A percentile compares a stretch with the other conserved stretches of the same genome.
Evolutionary conservation across 345 rosid genomes (phyloP).

Genomic region (Pistacia atlantica): DNA sequence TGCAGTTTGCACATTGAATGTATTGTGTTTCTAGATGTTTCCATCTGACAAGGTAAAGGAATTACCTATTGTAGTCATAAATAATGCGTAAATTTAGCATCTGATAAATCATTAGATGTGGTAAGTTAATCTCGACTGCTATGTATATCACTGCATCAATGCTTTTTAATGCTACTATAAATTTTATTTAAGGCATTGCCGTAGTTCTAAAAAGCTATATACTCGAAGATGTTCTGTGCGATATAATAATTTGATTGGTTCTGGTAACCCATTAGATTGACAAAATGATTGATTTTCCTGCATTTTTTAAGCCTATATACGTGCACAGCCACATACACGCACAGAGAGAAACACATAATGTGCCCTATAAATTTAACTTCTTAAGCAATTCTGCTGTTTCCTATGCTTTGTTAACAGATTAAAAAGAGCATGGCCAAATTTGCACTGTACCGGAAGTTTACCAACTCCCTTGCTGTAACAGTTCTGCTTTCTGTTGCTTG

Average conservation of each 20-base stretch:
- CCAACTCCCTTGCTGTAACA: conserved; percentile 51
- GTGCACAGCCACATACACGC: background rate
- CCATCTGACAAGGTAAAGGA: background rate
- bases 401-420: conserved; percentile 30
- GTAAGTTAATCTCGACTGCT: background rate
- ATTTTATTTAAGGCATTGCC: background rate
- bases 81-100: conserved; percentile 1
- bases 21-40: background rate
- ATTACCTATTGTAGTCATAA: background rate
- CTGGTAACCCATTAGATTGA: background rate
- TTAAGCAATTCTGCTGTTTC: background rate
- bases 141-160: background rate
- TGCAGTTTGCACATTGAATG: background rate
- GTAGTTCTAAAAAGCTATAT: background rate
- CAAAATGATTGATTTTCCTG: background rate
- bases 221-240: background rate
- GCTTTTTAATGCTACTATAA: background rate
- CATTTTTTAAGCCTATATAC: background rate
- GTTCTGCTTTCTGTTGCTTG: conserved; percentile 54
- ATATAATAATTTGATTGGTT: background rate
- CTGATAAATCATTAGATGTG: background rate
- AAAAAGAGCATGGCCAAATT: conserved; percentile 44
- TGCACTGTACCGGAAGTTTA: conserved; percentile 51
- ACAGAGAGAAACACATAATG: too few relatives aligned
- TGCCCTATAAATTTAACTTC: background rate